These are phyloP conservation scores for Pythium phragmiticola DNA, from an alignment of 352 stramenopile genomes.

Conservation along the genomic window DNA sequence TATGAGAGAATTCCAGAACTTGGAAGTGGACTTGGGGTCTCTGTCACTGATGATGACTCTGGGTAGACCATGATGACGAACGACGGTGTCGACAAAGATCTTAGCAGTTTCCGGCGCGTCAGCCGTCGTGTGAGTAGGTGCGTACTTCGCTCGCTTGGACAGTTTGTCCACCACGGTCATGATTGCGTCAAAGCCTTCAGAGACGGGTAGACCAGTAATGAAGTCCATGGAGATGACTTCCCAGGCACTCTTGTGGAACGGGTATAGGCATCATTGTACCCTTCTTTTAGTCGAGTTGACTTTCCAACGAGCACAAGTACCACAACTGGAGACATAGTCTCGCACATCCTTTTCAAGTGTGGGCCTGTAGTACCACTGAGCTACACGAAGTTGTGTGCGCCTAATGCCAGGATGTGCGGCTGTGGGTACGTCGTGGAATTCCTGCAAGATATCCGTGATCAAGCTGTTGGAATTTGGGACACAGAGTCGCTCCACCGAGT, in stretches of 20 bases:
- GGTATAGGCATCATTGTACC: conserved; percentile 16
- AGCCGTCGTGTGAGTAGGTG: conserved; percentile 9
- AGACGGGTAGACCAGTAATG: conserved; percentile 20
- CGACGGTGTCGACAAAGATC: conserved; percentile 24
- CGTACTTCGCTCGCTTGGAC: conserved; percentile 24
- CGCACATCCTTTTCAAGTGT: conserved; percentile 16
- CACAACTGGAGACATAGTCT: conserved; percentile 20
- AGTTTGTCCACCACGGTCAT: conserved; percentile 12
- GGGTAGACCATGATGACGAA: conserved; percentile 23
- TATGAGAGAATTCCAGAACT: conserved; percentile 29
- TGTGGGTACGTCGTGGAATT: not conserved
- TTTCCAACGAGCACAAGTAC: conserved; percentile 16
- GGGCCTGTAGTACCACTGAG: conserved; percentile 5
- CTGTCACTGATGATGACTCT: conserved; percentile 23
- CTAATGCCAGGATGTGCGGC: not conserved
- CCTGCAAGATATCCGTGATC: not conserved
- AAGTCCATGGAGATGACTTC: conserved; percentile 23
- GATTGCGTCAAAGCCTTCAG: conserved; percentile 18
- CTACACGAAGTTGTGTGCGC: not conserved
- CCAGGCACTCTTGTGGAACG: conserved; percentile 23
- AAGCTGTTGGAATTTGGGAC: conserved; percentile 6
- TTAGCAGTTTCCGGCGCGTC: conserved; percentile 2
- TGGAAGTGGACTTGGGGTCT: conserved; percentile 26
- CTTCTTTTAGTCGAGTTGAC: conserved; percentile 10
- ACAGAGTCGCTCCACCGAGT: not conserved